Conservation (phyloP, 306 rosid genomes). For the Casuarina glauca region DNA sequence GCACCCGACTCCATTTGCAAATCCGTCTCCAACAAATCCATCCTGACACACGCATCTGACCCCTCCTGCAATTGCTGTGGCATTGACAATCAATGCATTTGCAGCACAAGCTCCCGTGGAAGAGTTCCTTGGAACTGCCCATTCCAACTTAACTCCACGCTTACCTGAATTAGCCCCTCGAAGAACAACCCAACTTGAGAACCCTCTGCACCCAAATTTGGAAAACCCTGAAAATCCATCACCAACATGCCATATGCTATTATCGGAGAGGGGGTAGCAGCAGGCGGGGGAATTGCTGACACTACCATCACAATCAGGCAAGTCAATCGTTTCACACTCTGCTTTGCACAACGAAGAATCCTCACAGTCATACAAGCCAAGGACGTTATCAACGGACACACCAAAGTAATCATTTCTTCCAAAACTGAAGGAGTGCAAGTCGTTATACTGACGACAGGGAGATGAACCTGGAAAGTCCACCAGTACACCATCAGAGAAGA, state of each 20-base stretch:
- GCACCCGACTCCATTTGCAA: conserved; percentile 77
- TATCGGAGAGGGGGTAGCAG: conserved; percentile 87
- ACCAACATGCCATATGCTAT: conserved; percentile 70
- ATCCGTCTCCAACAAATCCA: conserved; percentile 85
- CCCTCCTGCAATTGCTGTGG: conserved; percentile 59
- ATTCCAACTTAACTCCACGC: conserved; percentile 87
- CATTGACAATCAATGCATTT: conserved; percentile 55
- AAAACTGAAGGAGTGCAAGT: conserved; percentile 60
- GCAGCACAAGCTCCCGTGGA: conserved; percentile 51
- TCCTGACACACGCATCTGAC: conserved; percentile 68
- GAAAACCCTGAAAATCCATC: conserved; percentile 67
- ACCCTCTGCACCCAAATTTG: conserved; percentile 86
- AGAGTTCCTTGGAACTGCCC: conserved; percentile 72
- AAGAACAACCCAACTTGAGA: conserved; percentile 81
- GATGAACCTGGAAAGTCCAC: conserved; percentile 68
- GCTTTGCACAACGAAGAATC: conserved; percentile 86
- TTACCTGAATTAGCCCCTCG: conserved; percentile 62
- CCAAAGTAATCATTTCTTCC: conserved; percentile 51
- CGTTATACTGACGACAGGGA: conserved; percentile 78
- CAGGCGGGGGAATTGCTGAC: conserved; percentile 63
- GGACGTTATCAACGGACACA: conserved; percentile 65
- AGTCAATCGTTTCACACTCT: conserved; percentile 60
- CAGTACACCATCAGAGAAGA: conserved; percentile 69
- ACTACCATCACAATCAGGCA: conserved; percentile 72
- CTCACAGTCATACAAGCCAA: conserved; percentile 90